Evolutionary conservation across 768 basidiomycete genomes (phyloP).

Genomic region (Lentinula sp.): DNA sequence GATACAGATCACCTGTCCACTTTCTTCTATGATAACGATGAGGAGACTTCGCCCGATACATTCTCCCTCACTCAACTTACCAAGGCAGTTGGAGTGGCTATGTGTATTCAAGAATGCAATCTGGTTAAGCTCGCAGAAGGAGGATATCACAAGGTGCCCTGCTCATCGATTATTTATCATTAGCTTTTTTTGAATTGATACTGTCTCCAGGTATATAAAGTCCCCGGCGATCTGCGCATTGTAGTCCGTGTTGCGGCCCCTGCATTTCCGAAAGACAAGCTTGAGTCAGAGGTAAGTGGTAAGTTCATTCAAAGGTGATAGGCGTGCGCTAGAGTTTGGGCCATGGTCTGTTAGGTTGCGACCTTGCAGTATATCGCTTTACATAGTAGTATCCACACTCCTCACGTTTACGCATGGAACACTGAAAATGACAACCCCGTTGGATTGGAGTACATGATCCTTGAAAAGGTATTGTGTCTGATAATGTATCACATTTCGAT

Average conservation of each 20-base stretch:
- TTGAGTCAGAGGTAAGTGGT: constrained; percentile 13
- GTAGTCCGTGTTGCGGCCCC: constrained; percentile 14
- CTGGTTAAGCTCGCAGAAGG: constrained; percentile 12
- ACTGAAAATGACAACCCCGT: constrained; percentile 11
- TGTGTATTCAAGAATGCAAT: not conserved
- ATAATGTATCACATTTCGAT: not conserved
- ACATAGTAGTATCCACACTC: constrained; percentile 11
- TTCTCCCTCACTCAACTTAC: constrained; percentile 7
- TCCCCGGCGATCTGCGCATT: not conserved
- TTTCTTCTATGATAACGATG: constrained; percentile 11
- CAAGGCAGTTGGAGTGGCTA: constrained; percentile 3
- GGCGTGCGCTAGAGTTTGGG: not conserved
- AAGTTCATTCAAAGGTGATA: not conserved
- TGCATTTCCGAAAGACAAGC: constrained; percentile 15
- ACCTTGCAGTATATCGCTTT: constrained; percentile 12
- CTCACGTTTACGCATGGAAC: constrained; percentile 13
- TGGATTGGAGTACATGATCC: constrained; percentile 15
- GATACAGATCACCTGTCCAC: not conserved
- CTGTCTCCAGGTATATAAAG: constrained; percentile 9
- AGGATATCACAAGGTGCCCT: constrained; percentile 13
- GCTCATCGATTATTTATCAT: not conserved
- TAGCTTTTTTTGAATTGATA: not conserved
- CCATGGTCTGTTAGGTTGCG: constrained; percentile 10
- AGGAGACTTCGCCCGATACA: not conserved
- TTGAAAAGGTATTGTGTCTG: constrained; percentile 11